Percentiles rank a stretch among this genome's conserved stretches.
Conservation (phyloP, 2,329 filamentous ascomycete genomes). For the Polychaeton citri region DNA sequence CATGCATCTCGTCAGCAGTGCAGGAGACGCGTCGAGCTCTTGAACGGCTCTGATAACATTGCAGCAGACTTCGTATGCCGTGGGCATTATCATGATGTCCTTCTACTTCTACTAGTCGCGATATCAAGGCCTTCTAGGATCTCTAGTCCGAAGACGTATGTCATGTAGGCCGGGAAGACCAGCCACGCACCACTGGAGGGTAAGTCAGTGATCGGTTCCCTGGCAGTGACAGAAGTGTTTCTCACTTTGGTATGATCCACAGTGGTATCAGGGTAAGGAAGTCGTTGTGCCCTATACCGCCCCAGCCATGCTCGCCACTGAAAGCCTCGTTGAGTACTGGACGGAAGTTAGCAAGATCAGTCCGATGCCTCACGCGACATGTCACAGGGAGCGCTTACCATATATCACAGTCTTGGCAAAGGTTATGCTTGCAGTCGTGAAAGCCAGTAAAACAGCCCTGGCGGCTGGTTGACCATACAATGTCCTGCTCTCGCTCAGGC, state of each 20-base stretch:
- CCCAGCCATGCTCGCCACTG: slow-evolving; percentile 46
- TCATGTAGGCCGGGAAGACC: slow-evolving; percentile 48
- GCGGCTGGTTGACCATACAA: slow-evolving; percentile 40
- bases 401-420: slow-evolving; percentile 56
- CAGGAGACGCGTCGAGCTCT: too few relatives aligned
- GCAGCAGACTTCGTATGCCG: too few relatives aligned
- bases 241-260: slow-evolving; percentile 57
- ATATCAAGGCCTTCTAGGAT: slow-evolving; percentile 46
- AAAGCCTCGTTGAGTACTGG: slow-evolving; percentile 48
- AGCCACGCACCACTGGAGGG: slow-evolving; percentile 47
- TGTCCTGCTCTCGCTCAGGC: slow-evolving; percentile 35
- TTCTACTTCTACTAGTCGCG: too few relatives aligned
- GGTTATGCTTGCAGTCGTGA: slow-evolving; percentile 48
- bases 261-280: slow-evolving; percentile 38
- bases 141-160: slow-evolving; percentile 46
- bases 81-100: too few relatives aligned
- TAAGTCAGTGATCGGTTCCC: not conserved
- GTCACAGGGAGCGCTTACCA: slow-evolving; percentile 36
- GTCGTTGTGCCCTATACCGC: slow-evolving; percentile 50
- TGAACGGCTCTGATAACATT: too few relatives aligned
- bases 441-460: slow-evolving; percentile 44
- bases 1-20: too few relatives aligned
- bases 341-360: slow-evolving; percentile 6
- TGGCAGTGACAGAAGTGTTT: not conserved
- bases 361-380: too few relatives aligned